Percentiles rank a stretch among this genome's conserved stretches.
Evolutionary conservation across 148 eudicot species (phyloP).

Genomic region (Camellia sinensis): DNA sequence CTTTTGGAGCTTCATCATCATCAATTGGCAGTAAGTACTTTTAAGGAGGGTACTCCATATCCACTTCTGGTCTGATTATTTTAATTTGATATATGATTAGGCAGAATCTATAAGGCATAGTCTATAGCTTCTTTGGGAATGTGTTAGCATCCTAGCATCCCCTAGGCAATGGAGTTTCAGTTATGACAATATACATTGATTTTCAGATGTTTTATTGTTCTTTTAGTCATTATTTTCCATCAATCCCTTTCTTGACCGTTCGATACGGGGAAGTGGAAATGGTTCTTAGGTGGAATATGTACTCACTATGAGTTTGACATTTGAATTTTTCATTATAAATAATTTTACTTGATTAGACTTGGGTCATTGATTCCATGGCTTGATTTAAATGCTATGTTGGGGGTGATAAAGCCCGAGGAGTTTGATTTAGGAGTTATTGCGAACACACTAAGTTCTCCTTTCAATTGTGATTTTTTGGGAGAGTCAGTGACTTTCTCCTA

Average conservation of each 20-base stretch:
- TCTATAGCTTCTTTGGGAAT: background rate
- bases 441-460: background rate
- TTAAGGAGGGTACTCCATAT: background rate
- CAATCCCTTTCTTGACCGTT: background rate
- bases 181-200: background rate
- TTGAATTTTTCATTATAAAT: background rate
- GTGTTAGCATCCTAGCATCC: background rate
- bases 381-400: background rate
- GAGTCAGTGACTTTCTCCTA: background rate
- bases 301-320: background rate
- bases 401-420: background rate
- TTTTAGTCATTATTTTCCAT: background rate
- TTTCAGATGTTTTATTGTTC: background rate
- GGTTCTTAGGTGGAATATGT: background rate
- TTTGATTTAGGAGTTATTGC: background rate
- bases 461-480: background rate
- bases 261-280: background rate
- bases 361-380: background rate
- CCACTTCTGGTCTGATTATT: background rate
- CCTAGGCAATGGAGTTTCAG: background rate
- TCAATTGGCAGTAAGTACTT: constrained; percentile 64
- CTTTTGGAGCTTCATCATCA: constrained; percentile 60
- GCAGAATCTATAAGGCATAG: background rate
- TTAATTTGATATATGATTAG: background rate
- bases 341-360: background rate